Evolutionary conservation across 2,329 filamentous ascomycete species (phyloP).

Genomic region (Zymoseptoria passerinii): DNA sequence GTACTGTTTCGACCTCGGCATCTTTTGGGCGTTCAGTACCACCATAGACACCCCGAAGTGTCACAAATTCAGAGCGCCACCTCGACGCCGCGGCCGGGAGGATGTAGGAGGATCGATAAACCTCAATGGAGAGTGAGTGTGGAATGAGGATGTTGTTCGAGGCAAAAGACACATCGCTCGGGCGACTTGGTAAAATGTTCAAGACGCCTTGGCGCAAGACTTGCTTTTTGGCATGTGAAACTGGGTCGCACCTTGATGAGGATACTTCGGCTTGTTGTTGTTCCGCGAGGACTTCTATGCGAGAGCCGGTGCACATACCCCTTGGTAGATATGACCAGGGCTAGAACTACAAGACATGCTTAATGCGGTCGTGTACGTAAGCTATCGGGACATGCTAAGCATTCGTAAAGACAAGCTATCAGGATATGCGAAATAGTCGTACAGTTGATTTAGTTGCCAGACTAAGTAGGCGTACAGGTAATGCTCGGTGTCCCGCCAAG

Average conservation of each 20-base stretch:
- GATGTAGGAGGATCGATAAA: background rate
- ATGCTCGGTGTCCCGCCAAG: too few relatives aligned
- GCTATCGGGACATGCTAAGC: too few relatives aligned
- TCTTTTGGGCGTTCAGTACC: background rate
- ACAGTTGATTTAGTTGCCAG: too few relatives aligned
- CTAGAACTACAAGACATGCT: too few relatives aligned
- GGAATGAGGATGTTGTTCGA: background rate
- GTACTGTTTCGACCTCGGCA: background rate
- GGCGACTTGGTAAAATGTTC: background rate
- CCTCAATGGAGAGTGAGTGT: background rate
- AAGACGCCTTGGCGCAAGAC: background rate
- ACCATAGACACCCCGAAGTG: background rate
- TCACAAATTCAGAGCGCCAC: background rate
- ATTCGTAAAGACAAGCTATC: too few relatives aligned
- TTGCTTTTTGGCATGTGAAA: background rate
- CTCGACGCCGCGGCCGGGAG: background rate
- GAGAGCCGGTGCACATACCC: too few relatives aligned
- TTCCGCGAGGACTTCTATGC: background rate
- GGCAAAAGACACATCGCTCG: background rate
- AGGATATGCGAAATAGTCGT: too few relatives aligned
- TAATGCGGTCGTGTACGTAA: too few relatives aligned
- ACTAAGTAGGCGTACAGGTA: too few relatives aligned
- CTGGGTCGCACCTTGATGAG: background rate
- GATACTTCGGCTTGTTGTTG: background rate
- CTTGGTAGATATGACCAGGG: too few relatives aligned